Base-by-base conservation (phyloP, 768 basidiomycete genomes). In the Termitomyces sp. region DNA sequence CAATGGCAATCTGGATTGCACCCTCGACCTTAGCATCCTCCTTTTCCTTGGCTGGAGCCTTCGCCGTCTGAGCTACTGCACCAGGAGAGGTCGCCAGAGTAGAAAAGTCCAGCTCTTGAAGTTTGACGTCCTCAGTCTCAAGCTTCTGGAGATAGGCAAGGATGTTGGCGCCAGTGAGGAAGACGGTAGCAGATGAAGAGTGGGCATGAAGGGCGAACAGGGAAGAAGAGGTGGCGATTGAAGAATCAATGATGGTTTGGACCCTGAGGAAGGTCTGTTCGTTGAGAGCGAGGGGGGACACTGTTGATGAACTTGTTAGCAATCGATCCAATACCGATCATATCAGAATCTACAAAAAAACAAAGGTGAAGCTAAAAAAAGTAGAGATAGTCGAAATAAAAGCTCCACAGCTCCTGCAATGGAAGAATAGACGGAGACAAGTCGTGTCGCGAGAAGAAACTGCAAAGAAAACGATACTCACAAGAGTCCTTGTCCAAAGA, bases 1-100 rank as follows among this genome's bases (percentile, higher is more conserved):
- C 90, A 68, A 98, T 91, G 36, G 95, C 94, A 64, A 95, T 88
- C 75, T 95, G 90, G 24, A 94, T 84, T 0, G 92, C 87, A 47
- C 90, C 92, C 59, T 96, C 90, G 59, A 92, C 89, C 73, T 86
- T 92, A 34, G 86, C 84, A 59, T 85, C 87, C 59, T 87, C 88
- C 65, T 87, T 87, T 62, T 85, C 84, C 63, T 84, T 85, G 12
- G 69, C 67, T 3, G 71, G 65, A 1, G 68, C 60, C 58, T 75
- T 76, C 22, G 75, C 68, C 29, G 78, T 66, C 14, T 78, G 69
- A 32, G 78, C 66, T 4, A 72, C 72, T 52, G 78, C 61, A 49
- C 72, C 66, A 39, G 73, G 67, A 14, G 74, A 68, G 37, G 64
- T 63, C 0, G 69, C 84, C 51, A 92, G 68, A 10, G 79, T 76